These are phyloP conservation scores for Colletotrichum caudatum DNA, from an alignment of 2,329 filamentous ascomycete genomes.

Conservation along the genomic window DNA sequence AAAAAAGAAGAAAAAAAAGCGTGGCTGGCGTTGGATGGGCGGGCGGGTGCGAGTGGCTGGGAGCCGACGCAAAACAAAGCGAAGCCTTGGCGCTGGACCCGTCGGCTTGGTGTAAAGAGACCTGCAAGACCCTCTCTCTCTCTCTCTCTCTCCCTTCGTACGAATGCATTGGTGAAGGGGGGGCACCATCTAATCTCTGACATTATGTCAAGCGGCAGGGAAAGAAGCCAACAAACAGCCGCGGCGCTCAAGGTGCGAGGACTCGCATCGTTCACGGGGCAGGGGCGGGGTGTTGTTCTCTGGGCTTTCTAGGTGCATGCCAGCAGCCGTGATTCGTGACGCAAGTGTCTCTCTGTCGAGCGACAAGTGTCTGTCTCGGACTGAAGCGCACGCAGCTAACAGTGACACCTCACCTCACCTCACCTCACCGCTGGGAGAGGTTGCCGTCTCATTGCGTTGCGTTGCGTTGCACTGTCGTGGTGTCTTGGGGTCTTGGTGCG, in stretches of 20 bases:
- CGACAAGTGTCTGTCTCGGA: constrained; percentile 29
- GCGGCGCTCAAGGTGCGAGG: constrained; percentile 6
- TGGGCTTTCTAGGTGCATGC: constrained; percentile 7
- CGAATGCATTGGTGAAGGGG: neutral
- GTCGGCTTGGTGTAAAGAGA: constrained; percentile 15
- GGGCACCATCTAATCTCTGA: constrained; percentile 5
- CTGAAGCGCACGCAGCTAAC: constrained; percentile 6
- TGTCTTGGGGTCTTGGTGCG: neutral
- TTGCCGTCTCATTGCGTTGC: constrained; percentile 7
- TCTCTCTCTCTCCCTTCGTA: too few relatives aligned
- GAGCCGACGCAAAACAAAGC: constrained; percentile 13
- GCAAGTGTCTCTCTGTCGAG: constrained; percentile 12
- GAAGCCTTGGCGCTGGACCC: constrained; percentile 11
- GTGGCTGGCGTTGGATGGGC: constrained; percentile 38
- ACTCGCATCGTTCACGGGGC: constrained; percentile 1
- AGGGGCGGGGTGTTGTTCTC: constrained; percentile 1
- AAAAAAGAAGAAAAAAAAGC: neutral
- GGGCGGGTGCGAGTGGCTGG: constrained; percentile 38
- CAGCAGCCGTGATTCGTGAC: constrained; percentile 10
- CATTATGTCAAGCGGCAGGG: neutral
- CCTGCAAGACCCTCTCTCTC: constrained; percentile 6
- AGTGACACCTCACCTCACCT: constrained; percentile 20
- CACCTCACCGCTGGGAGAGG: neutral
- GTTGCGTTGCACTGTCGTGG: neutral
- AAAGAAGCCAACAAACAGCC: neutral